These are phyloP conservation scores for Taxillus chinensis DNA, from an alignment of 164 flowering plant genomes.

Conservation along the genomic window DNA sequence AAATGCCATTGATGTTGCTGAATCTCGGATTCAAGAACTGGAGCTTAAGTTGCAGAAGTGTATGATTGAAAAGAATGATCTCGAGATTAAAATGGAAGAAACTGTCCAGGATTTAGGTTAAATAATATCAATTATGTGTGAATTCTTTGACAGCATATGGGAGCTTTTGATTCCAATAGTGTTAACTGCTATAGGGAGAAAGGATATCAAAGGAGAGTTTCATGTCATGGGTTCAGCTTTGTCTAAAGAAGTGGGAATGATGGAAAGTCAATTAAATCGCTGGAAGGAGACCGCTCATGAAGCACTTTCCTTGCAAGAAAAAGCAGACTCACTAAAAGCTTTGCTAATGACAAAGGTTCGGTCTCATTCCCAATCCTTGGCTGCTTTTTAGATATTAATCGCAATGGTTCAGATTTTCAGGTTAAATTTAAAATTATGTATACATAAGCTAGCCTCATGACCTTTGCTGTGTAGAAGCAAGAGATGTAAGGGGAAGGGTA, in stretches of 20 bases:
- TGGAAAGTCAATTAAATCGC: conserved; percentile 78
- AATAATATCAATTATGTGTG: background rate
- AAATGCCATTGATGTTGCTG: conserved; percentile 29
- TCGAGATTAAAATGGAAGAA: conserved; percentile 83
- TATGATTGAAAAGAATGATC: conserved; percentile 61
- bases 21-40: conserved; percentile 53
- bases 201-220: conserved; percentile 82
- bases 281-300: conserved; percentile 76
- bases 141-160: background rate
- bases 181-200: conserved; percentile 47
- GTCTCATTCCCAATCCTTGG: background rate
- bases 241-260: conserved; percentile 85
- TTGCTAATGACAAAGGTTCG: conserved; percentile 50
- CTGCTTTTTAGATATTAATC: no score
- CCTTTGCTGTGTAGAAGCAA: no score
- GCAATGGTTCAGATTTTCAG: background rate
- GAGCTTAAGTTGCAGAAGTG: conserved; percentile 58
- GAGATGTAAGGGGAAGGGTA: no score
- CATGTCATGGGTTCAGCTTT: conserved; percentile 82
- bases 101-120: conserved; percentile 81
- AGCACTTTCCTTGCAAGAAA: conserved; percentile 58
- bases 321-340: conserved; percentile 42
- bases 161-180: conserved; percentile 12
- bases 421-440: background rate
- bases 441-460: no score